These are phyloP conservation scores for Penicillium sp. DNA, from an alignment of 2,329 filamentous ascomycete species.

Conservation along the genomic window DNA sequence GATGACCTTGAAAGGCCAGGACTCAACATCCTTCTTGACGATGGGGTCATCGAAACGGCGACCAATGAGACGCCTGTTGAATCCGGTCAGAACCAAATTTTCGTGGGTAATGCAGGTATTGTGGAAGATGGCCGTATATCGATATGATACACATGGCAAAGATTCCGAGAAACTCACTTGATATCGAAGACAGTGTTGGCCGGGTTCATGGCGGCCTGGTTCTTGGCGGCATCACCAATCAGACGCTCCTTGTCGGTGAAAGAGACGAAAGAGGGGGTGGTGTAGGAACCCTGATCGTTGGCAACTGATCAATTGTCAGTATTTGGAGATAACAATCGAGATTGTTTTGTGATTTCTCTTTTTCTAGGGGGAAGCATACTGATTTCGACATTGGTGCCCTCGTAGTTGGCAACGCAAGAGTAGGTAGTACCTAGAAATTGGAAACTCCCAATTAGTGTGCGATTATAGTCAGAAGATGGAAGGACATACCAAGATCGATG, in stretches of 20 bases:
- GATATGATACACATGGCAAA: neutral
- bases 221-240: constrained; percentile 99
- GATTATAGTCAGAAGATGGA: neutral
- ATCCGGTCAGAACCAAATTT: constrained; percentile 11
- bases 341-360: too few relatives aligned
- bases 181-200: constrained; percentile 97
- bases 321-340: constrained; percentile 1
- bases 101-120: neutral
- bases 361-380: constrained; percentile 53
- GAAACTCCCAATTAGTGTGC: constrained; percentile 11
- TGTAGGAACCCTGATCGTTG: constrained; percentile 99
- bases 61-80: constrained; percentile 84
- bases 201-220: constrained; percentile 99
- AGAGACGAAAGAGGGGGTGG: constrained; percentile 97
- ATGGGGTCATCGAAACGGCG: constrained; percentile 90
- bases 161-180: constrained; percentile 63
- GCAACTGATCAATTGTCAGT: constrained; percentile 57
- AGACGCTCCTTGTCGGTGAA: constrained; percentile 98
- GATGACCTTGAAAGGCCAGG: constrained; percentile 98
- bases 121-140: constrained; percentile 1
- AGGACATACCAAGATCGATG: constrained; percentile 90
- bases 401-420: constrained; percentile 99
- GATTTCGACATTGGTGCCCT: constrained; percentile 99
- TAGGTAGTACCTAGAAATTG: constrained; percentile 81
- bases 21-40: constrained; percentile 98